phyloP scores from a whole-genome alignment of 345 rosid genomes.

The Gossypium rotundifolium region DNA sequence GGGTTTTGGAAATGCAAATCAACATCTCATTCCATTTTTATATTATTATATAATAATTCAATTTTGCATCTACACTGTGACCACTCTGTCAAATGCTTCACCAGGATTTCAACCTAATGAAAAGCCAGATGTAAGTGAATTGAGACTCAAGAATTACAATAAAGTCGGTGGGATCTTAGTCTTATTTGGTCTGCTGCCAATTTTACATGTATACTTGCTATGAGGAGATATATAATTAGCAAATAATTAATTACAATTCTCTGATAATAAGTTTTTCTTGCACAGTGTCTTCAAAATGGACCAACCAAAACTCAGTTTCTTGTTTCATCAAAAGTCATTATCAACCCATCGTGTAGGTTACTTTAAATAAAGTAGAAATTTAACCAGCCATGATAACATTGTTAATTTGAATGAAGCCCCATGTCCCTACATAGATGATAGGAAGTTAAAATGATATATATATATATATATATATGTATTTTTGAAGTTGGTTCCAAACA shows the following conservation, averaged over 20 bases:
- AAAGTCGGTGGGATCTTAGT: slow-evolving; percentile 32
- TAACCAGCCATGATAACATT: not conserved
- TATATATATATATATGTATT: no score
- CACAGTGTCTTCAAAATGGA: no score
- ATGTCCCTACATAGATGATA: slow-evolving; percentile 15
- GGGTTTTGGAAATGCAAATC: not conserved
- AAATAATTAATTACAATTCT: no score
- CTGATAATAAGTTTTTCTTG: no score
- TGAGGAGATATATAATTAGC: not conserved
- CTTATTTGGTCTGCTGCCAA: slow-evolving; percentile 29
- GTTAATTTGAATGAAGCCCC: not conserved
- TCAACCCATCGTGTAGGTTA: not conserved
- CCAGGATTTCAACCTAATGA: slow-evolving; percentile 6
- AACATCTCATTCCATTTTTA: not conserved
- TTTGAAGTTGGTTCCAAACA: slow-evolving; percentile 14
- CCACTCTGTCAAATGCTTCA: slow-evolving; percentile 20
- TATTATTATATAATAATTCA: not conserved
- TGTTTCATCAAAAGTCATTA: not conserved
- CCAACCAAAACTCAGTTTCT: not conserved
- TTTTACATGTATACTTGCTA: slow-evolving; percentile 18
- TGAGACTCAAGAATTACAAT: slow-evolving; percentile 11
- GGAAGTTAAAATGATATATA: not conserved
- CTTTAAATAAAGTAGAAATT: not conserved
- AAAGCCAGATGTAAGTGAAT: slow-evolving; percentile 18
- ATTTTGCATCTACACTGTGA: not conserved